phyloP scores from a whole-genome alignment of 2,329 filamentous ascomycete genomes.

The Botrytis byssoidea region DNA sequence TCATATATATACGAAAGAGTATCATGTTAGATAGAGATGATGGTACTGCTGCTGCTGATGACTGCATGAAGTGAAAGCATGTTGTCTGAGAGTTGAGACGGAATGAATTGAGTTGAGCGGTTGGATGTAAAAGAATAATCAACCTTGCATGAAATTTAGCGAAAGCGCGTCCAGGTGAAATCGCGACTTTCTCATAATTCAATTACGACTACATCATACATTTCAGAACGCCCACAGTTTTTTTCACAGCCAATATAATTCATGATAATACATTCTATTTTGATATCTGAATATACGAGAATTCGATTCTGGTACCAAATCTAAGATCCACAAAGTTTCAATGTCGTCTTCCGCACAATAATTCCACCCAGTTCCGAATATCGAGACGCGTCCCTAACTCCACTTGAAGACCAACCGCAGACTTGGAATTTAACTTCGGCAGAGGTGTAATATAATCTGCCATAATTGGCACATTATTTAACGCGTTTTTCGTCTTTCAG shows the following conservation, averaged over 20 bases:
- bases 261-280: neutral
- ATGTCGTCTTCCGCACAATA: slow-evolving; percentile 14
- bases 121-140: neutral
- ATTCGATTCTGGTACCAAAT: neutral
- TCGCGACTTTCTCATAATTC: slow-evolving; percentile 19
- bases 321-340: neutral
- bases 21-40: neutral
- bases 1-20: neutral
- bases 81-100: neutral
- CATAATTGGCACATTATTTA: slow-evolving; percentile 22
- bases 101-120: neutral
- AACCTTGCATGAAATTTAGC: slow-evolving; percentile 20
- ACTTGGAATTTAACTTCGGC: neutral
- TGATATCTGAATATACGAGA: neutral
- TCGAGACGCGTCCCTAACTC: slow-evolving; percentile 8
- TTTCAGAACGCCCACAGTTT: neutral
- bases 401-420: neutral
- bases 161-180: slow-evolving; percentile 11
- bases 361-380: neutral
- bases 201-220: neutral
- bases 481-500: slow-evolving; percentile 24
- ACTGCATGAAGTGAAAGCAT: neutral
- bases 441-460: slow-evolving; percentile 1
- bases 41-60: neutral
- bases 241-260: neutral